Conservation (phyloP, 192 early-diverging fungal species). For the Coemansia furcata region DNA sequence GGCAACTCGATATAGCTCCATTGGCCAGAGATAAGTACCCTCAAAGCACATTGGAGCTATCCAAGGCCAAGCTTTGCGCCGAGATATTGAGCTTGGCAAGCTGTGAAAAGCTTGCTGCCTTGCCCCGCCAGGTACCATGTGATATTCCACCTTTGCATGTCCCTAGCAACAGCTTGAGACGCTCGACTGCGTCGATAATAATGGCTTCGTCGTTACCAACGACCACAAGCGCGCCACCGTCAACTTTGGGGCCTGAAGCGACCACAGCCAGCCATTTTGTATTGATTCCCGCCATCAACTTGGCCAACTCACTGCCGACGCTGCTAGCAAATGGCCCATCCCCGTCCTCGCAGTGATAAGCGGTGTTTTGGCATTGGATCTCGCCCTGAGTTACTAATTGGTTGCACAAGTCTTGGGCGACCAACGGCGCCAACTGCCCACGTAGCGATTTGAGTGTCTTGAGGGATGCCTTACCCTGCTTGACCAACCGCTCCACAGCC, state of each 20-base stretch:
- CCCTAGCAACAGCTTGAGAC: conserved; percentile 7
- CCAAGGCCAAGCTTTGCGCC: neutral
- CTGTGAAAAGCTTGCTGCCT: conserved; percentile 9
- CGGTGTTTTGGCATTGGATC: neutral
- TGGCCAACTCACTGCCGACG: conserved; percentile 10
- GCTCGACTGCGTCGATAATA: conserved; percentile 5
- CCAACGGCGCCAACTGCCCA: conserved; percentile 16
- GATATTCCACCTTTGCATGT: conserved; percentile 20
- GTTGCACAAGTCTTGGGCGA: conserved; percentile 11
- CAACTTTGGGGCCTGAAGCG: conserved; percentile 15
- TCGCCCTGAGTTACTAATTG: neutral
- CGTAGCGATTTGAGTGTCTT: conserved; percentile 20
- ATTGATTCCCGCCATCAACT: conserved; percentile 4
- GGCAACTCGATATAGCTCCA: neutral
- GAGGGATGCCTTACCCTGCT: conserved; percentile 7
- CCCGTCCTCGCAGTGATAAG: conserved; percentile 30
- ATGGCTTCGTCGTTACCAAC: conserved; percentile 4
- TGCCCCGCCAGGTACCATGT: conserved; percentile 32
- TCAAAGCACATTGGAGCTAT: neutral
- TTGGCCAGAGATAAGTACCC: neutral
- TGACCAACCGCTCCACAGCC: conserved; percentile 18
- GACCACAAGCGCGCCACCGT: conserved; percentile 20
- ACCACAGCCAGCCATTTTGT: conserved; percentile 13
- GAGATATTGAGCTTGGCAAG: conserved; percentile 7
- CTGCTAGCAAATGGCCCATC: conserved; percentile 22